Evolutionary conservation across 805 yeast genomes (phyloP).

Genomic region (Candida verbasci): DNA sequence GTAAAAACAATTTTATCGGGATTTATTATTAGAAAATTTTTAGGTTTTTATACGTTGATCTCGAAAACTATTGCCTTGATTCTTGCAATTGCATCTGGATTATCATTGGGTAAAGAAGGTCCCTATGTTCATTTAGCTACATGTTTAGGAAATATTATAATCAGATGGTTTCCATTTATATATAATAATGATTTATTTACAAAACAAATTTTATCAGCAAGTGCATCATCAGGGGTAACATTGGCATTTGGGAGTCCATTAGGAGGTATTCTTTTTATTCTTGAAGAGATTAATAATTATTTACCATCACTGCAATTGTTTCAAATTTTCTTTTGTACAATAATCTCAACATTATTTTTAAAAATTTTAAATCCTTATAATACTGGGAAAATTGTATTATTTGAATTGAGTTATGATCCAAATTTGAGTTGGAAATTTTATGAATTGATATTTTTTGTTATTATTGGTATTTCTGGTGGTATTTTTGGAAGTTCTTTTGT

Average conservation of each 20-base stretch:
- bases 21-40: slow-evolving; percentile 48
- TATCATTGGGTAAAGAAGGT: slow-evolving; percentile 57
- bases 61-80: slow-evolving; percentile 46
- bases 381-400: slow-evolving; percentile 54
- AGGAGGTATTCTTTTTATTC: slow-evolving; percentile 53
- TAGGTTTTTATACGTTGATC: slow-evolving; percentile 49
- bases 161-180: slow-evolving; percentile 43
- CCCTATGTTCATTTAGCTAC: slow-evolving; percentile 60
- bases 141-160: slow-evolving; percentile 52
- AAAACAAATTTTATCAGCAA: slow-evolving; percentile 51
- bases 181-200: slow-evolving; percentile 45
- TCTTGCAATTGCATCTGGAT: slow-evolving; percentile 54
- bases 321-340: slow-evolving; percentile 53
- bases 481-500: slow-evolving; percentile 49
- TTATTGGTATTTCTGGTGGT: slow-evolving; percentile 52
- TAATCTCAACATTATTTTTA: slow-evolving; percentile 47
- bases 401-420: slow-evolving; percentile 48
- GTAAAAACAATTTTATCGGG: slow-evolving; percentile 59
- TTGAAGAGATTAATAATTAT: slow-evolving; percentile 55
- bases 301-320: slow-evolving; percentile 52
- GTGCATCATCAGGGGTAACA: slow-evolving; percentile 58
- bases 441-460: slow-evolving; percentile 42
- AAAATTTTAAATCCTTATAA: slow-evolving; percentile 55
- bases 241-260: slow-evolving; percentile 58
- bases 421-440: slow-evolving; percentile 48